Evolutionary conservation across 1,284 basidiomycete species (phyloP).

Genomic region (Austroboletus olivaceoglutinosus): DNA sequence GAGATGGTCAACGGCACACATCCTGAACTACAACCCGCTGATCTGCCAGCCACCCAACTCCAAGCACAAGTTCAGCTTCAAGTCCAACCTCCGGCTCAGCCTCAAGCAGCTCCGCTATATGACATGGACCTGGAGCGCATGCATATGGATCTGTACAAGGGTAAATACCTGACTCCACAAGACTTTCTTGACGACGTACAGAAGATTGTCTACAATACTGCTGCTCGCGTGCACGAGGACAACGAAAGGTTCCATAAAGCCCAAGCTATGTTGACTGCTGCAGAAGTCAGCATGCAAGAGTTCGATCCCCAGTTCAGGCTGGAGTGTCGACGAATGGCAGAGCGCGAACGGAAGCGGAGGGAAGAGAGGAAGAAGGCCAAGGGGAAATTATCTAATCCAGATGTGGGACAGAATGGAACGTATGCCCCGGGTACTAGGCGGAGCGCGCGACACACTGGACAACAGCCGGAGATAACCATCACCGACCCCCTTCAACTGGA

Average conservation of each 20-base stretch:
- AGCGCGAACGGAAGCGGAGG: slow-evolving; percentile 69
- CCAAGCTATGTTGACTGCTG: slow-evolving; percentile 86
- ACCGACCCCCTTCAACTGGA: slow-evolving; percentile 73
- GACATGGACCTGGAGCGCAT: slow-evolving; percentile 92
- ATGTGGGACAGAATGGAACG: slow-evolving; percentile 28
- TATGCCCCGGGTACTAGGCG: slow-evolving; percentile 50
- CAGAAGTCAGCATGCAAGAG: slow-evolving; percentile 84
- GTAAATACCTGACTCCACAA: slow-evolving; percentile 83
- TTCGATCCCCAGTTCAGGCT: slow-evolving; percentile 81
- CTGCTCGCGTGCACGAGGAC: slow-evolving; percentile 64
- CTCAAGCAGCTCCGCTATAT: slow-evolving; percentile 43
- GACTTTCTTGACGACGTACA: slow-evolving; percentile 87
- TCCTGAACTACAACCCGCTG: slow-evolving; percentile 22
- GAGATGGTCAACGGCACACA: slow-evolving; percentile 34
- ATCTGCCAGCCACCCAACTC: slow-evolving; percentile 26
- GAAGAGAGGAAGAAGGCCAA: slow-evolving; percentile 54
- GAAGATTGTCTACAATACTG: slow-evolving; percentile 89
- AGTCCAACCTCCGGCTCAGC: slow-evolving; percentile 8
- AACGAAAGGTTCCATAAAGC: slow-evolving; percentile 78
- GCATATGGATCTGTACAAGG: slow-evolving; percentile 83
- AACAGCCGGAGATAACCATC: slow-evolving; percentile 63
- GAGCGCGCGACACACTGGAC: slow-evolving; percentile 71
- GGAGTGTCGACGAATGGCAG: slow-evolving; percentile 90
- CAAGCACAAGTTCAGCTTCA: slow-evolving; percentile 35
- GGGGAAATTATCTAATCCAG: slow-evolving; percentile 33